Base-by-base conservation (phyloP, 2,329 filamentous ascomycete species). In the Phialophora macrospora region DNA sequence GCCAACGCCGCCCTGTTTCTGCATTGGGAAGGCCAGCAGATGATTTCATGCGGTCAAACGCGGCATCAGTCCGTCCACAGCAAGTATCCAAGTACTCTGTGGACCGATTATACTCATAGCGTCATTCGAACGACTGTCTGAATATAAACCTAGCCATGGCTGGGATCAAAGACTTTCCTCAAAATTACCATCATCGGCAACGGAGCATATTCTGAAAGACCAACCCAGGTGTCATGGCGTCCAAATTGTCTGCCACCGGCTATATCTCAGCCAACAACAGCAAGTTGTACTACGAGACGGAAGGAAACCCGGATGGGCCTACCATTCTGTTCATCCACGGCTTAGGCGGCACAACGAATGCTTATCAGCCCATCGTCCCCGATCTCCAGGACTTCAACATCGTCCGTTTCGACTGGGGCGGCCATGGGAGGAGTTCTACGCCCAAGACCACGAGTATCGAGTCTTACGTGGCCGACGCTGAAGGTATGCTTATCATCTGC, bases 391-490 rank as follows among this genome's bases (percentile, higher is more conserved):
- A 73, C 14, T 73, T 78, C 67, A 75, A 71, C 0, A 66, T 80
- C 4, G 79, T 83, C 64, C 72, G 84, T 0, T 81, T 81, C 64
- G 85, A 87, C 65, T 75, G 87, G 2, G 84, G 86, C 73, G 84
- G 84, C 2, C 84, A 85, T 67, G 84, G 84, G 1, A 75, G 82
- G 11, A 83, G 82, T 1, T 83, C 84, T 0, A 85, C 83, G 0
- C 79, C 78, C 6, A 79, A 83, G 0, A 55, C 60, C 2, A 62
- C 60, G 14, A 62, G 60, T 24, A 62, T 62, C 52, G 54, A 56
- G 38, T 62, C 60, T n/a, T 62, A 62, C 41, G 60, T 62, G 26
- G 54, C 38, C 34, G 60, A 62, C 46, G 52, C 46, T 49, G 51
- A 55, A 20, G 60, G 60, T 62, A 60, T 22, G 58, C 38, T 52